Evolutionary conservation across 129 eudicot species (phyloP).

Genomic region (Calendula officinalis): DNA sequence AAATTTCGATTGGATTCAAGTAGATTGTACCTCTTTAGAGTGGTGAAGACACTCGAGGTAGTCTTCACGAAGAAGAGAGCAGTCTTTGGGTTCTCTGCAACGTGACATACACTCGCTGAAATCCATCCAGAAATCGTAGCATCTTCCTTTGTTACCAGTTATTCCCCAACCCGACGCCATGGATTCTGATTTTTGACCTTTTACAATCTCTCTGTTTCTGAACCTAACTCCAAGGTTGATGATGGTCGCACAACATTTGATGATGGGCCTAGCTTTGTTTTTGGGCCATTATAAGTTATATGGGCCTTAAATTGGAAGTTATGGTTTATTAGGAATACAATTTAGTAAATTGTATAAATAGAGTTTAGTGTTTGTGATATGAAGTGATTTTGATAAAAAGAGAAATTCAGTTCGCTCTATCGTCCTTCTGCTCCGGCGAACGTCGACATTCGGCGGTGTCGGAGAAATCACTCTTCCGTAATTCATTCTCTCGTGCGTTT

Average conservation of each 20-base stretch:
- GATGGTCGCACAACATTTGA: not conserved
- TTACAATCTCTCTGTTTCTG: not conserved
- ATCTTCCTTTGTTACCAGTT: constrained; percentile 89
- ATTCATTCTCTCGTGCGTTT: not conserved
- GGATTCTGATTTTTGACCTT: constrained; percentile 25
- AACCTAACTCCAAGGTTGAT: constrained; percentile 12
- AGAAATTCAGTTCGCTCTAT: no score
- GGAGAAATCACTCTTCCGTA: not conserved
- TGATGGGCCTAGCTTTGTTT: constrained; percentile 16
- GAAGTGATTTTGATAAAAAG: no score
- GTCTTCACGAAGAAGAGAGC: constrained; percentile 92
- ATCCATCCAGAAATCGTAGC: constrained; percentile 98
- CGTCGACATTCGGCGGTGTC: constrained; percentile 14
- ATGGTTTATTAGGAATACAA: not conserved
- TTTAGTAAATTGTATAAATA: no score
- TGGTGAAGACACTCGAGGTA: constrained; percentile 95
- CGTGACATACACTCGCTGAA: constrained; percentile 98
- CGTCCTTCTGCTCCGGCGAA: constrained; percentile 25
- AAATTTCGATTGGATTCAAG: not conserved
- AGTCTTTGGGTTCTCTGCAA: constrained; percentile 89
- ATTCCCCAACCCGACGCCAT: constrained; percentile 99
- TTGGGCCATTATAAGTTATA: not conserved
- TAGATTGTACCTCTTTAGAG: constrained; percentile 73
- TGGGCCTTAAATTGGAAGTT: constrained; percentile 15
- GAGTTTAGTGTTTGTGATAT: no score